These are phyloP conservation scores for Calcarisporium arbuscula DNA, from an alignment of 2,329 filamentous ascomycete genomes.

Conservation along the genomic window DNA sequence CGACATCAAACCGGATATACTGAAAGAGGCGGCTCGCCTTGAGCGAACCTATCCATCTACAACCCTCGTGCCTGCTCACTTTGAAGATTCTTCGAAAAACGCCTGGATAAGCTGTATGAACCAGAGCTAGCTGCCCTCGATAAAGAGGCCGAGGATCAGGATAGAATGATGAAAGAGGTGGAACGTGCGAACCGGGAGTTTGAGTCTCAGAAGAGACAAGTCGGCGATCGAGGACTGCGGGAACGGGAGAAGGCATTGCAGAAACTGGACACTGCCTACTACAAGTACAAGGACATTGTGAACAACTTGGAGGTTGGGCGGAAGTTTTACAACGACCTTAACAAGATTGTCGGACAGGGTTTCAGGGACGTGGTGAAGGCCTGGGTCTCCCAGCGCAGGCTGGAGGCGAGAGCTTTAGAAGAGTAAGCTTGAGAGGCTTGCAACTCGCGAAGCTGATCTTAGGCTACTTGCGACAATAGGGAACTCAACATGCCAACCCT, in stretches of 20 bases:
- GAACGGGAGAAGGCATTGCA: conserved; percentile 86
- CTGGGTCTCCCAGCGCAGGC: conserved; percentile 74
- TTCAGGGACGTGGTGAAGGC: conserved; percentile 73
- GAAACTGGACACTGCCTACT: conserved; percentile 81
- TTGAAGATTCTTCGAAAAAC: conserved; percentile 86
- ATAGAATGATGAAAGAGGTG: conserved; percentile 61
- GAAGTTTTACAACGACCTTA: conserved; percentile 96
- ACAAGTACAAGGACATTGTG: conserved; percentile 94
- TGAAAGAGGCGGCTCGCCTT: conserved; percentile 75
- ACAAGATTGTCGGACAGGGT: conserved; percentile 69
- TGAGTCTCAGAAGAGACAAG: conserved; percentile 60
- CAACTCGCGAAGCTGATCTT: conserved; percentile 8
- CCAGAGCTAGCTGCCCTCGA: conserved; percentile 64
- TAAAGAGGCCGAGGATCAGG: conserved; percentile 71
- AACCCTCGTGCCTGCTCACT: conserved; percentile 78
- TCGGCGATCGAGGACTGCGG: conserved; percentile 52
- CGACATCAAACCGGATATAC: conserved; percentile 80
- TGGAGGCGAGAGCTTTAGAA: conserved; percentile 75
- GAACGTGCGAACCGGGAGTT: conserved; percentile 75
- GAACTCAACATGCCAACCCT: conserved; percentile 48
- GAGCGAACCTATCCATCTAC: conserved; percentile 84
- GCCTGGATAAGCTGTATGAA: conserved; percentile 72
- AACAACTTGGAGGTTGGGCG: conserved; percentile 84
- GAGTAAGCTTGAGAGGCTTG: conserved; percentile 44
- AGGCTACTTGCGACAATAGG: conserved; percentile 21